These are phyloP conservation scores for Tulasnella sp. DNA, from an alignment of 768 basidiomycete genomes.

Conservation along the genomic window DNA sequence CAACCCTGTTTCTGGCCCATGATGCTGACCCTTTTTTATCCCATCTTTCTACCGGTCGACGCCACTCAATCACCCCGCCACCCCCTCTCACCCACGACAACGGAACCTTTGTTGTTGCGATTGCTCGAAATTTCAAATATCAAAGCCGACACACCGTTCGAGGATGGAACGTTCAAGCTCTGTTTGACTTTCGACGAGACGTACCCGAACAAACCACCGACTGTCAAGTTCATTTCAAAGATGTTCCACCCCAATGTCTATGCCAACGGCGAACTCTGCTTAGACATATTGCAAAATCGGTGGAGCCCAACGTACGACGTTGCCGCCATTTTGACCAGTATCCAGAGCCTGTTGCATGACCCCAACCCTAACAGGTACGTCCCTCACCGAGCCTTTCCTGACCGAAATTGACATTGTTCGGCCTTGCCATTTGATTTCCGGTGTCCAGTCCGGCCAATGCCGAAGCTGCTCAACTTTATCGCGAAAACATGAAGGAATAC, in stretches of 20 bases:
- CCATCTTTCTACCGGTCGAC: neutral
- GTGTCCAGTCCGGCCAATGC: slow-evolving; percentile 83
- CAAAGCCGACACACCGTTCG: slow-evolving; percentile 99
- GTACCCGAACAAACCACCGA: slow-evolving; percentile 97
- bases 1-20: neutral
- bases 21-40: neutral
- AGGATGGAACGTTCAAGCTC: slow-evolving; percentile 98
- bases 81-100: neutral
- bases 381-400: neutral
- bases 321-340: slow-evolving; percentile 92
- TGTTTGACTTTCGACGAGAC: slow-evolving; percentile 93
- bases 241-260: slow-evolving; percentile 99
- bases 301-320: slow-evolving; percentile 99
- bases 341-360: slow-evolving; percentile 92
- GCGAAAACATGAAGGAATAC: slow-evolving; percentile 99
- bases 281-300: slow-evolving; percentile 96
- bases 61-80: neutral
- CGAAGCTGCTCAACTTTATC: slow-evolving; percentile 91
- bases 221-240: slow-evolving; percentile 90
- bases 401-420: neutral
- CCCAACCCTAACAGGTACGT: slow-evolving; percentile 80
- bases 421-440: neutral
- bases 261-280: slow-evolving; percentile 93
- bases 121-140: slow-evolving; percentile 9
- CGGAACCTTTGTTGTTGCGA: neutral